Evolutionary conservation across 208 protist species (phyloP), one percentile per base, ranked within the genome.

Genomic region (Phytomonas sp.): DNA sequence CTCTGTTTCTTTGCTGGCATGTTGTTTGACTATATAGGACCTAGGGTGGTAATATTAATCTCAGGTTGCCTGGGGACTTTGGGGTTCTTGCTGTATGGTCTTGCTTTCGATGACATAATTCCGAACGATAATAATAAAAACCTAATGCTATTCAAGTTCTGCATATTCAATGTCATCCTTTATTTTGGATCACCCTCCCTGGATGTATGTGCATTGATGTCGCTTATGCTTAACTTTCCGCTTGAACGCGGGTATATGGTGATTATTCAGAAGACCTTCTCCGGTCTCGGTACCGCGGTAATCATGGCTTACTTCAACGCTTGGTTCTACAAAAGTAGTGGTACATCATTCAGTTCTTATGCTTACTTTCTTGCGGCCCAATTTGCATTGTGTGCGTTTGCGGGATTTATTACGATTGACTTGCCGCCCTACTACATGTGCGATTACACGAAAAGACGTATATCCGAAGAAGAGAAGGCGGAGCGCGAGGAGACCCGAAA

Each of bases 211-310:
- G 80, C 79, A 40, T 61, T 94, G 36, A 91, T 94, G 83, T 78
- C 88, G 67, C 78, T 91, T n/a, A 89, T 94, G 83, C 70, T 85
- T 29, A 87, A 92, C 78, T 94, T 92, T 66, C 88, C 88, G 14
- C 65, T 88, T 34, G 82, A 91, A 45, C 76, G 84, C 6, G 89
- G 89, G 31, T 89, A 82, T 71, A 79, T 92, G 63, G 82, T 94
- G 31, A 80, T 91, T 59, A 87, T 92, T 62, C 80, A 88, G 66
- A 94, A 94, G 73, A 92, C 88, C 16, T 91, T 92, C 64, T 80
- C 80, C 23, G 88, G 88, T 23, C 80, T 94, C 32, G 88, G 88
- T 30, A 86, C 86, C n/a, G 81, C 83, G 10, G 77, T 94, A 40
- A 71, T 92, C 29, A 87, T 89, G 82, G 78, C 77, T 23, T 92